Evolutionary conservation across 2,329 filamentous ascomycete species (phyloP).

Genomic region (Botrytis hyacinthi): DNA sequence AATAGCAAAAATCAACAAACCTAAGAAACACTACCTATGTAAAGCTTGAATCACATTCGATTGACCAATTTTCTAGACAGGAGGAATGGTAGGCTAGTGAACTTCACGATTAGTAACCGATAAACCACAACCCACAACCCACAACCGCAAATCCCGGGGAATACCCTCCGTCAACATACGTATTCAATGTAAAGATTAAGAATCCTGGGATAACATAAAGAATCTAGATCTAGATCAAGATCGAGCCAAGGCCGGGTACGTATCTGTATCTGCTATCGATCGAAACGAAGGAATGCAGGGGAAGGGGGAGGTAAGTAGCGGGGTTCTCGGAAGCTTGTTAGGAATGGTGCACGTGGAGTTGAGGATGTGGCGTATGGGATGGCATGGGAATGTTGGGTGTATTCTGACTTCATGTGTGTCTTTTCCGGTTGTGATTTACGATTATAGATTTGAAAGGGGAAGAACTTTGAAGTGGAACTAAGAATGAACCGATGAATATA

Average conservation of each 20-base stretch:
- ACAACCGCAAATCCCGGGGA: neutral
- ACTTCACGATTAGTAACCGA: too few species aligned
- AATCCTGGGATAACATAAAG: accelerated
- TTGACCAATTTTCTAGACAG: too few species aligned
- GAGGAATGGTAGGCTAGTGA: too few species aligned
- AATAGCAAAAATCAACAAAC: too few species aligned
- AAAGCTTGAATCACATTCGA: too few species aligned
- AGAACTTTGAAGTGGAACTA: neutral
- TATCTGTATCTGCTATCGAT: neutral
- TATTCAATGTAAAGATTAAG: neutral
- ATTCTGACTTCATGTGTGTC: too few species aligned
- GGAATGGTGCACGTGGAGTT: too few species aligned
- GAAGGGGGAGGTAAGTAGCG: neutral
- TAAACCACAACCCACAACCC: neutral
- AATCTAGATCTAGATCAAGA: neutral
- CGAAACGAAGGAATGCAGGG: neutral
- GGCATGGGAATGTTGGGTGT: too few species aligned
- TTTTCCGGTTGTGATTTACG: too few species aligned
- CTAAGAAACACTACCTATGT: too few species aligned
- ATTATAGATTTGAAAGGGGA: too few species aligned
- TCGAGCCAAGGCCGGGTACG: neutral
- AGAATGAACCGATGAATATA: neutral
- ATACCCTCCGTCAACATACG: accelerated
- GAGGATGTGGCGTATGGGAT: too few species aligned
- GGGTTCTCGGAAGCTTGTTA: neutral